phyloP scores from a whole-genome alignment of 2,329 filamentous ascomycete genomes.

The Alternaria triticina region DNA sequence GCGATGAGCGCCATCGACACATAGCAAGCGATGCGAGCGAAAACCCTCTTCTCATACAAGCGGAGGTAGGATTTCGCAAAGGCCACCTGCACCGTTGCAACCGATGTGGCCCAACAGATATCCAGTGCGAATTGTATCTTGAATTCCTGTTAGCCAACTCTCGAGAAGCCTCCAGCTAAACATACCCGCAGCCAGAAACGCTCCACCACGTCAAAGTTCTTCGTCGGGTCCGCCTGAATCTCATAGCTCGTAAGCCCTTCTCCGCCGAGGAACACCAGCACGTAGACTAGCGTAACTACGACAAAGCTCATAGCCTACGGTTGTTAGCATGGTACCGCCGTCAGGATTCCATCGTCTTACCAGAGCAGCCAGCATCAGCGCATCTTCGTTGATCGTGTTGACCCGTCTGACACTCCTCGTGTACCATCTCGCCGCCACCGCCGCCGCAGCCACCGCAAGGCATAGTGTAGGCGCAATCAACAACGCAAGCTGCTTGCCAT shows the following conservation, averaged over 20 bases:
- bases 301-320: constrained; percentile 22
- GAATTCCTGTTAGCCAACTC: neutral
- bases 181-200: constrained; percentile 21
- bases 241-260: constrained; percentile 19
- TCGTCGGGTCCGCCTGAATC: constrained; percentile 16
- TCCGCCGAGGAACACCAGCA: constrained; percentile 25
- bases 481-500: constrained; percentile 22
- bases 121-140: constrained; percentile 30
- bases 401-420: constrained; percentile 23
- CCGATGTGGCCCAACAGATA: constrained; percentile 28
- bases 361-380: constrained; percentile 22
- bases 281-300: constrained; percentile 23
- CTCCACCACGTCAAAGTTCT: constrained; percentile 9
- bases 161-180: neutral
- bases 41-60: constrained; percentile 16
- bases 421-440: constrained; percentile 27
- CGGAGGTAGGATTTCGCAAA: constrained; percentile 26
- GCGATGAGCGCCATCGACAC: constrained; percentile 15
- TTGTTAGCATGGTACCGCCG: constrained; percentile 2
- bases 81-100: constrained; percentile 26
- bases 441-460: constrained; percentile 17
- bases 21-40: constrained; percentile 14
- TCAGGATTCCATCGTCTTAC: constrained; percentile 10
- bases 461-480: constrained; percentile 24
- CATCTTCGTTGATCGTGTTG: constrained; percentile 25